phyloP scores from a whole-genome alignment of 106 monocot genomes.

The Phalaenopsis equestris region DNA sequence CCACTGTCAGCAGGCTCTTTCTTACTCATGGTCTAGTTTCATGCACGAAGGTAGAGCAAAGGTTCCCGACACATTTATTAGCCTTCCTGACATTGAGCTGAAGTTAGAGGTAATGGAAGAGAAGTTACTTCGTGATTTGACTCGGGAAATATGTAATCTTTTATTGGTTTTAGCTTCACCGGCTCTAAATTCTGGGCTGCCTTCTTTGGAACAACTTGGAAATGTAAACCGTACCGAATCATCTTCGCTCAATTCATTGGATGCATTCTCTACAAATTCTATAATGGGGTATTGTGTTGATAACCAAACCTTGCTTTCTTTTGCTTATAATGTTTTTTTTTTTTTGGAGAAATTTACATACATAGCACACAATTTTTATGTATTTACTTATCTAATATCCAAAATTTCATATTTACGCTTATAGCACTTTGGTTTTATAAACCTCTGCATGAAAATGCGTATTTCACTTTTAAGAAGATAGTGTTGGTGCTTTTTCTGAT shows the following conservation, averaged over 20 bases:
- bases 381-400: too few relatives aligned
- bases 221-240: conserved; percentile 34
- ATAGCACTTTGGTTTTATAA: too few relatives aligned
- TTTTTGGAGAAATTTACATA: too few relatives aligned
- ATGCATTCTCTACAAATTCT: conserved; percentile 51
- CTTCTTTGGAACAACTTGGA: conserved; percentile 76
- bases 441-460: too few relatives aligned
- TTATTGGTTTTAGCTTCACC: conserved; percentile 69
- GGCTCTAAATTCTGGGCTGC: conserved; percentile 52
- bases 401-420: too few relatives aligned
- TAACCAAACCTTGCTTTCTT: neutral
- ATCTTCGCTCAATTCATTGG: conserved; percentile 44
- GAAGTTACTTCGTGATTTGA: conserved; percentile 76
- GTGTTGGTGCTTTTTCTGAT: too few relatives aligned
- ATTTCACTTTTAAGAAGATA: too few relatives aligned
- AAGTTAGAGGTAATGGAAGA: conserved; percentile 98
- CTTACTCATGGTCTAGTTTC: conserved; percentile 75
- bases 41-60: conserved; percentile 70
- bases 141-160: conserved; percentile 73
- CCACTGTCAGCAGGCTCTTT: conserved; percentile 82
- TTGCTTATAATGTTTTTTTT: neutral
- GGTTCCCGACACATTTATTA: conserved; percentile 75
- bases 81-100: conserved; percentile 68
- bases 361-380: too few relatives aligned
- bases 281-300: conserved; percentile 46